Evolutionary conservation across 2,329 filamentous ascomycete species (phyloP).

Genomic region (Emericellopsis atlantica): DNA sequence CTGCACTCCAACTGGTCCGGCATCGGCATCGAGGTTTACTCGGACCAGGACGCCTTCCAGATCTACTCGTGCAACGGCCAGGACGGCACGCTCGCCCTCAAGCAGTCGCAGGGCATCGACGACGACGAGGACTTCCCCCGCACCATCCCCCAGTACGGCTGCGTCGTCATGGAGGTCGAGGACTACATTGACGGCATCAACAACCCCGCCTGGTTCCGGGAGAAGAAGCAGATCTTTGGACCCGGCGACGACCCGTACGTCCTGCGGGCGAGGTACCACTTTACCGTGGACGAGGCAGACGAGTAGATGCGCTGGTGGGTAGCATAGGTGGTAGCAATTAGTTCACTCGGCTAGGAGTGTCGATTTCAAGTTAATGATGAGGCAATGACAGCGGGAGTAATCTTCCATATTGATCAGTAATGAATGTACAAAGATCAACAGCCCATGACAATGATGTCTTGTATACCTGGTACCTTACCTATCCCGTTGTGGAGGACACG

Average conservation of each 20-base stretch:
- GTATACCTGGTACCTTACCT: too few species aligned
- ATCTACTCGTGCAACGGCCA: slow-evolving; percentile 73
- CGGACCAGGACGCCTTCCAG: slow-evolving; percentile 80
- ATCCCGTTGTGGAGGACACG: too few species aligned
- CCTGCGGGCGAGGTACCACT: slow-evolving; percentile 48
- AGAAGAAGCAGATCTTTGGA: slow-evolving; percentile 43
- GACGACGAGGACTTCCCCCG: slow-evolving; percentile 40
- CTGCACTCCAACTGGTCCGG: slow-evolving; percentile 66
- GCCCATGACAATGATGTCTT: too few species aligned
- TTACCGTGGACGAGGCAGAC: slow-evolving; percentile 31
- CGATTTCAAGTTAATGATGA: background rate
- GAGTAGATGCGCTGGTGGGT: background rate
- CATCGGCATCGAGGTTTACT: slow-evolving; percentile 69
- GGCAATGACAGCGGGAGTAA: too few species aligned
- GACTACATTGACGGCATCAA: slow-evolving; percentile 94
- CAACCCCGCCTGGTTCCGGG: slow-evolving; percentile 73
- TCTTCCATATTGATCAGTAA: too few species aligned
- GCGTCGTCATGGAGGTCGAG: slow-evolving; percentile 82
- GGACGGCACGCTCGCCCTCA: slow-evolving; percentile 59
- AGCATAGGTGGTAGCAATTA: background rate
- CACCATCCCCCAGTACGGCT: slow-evolving; percentile 64
- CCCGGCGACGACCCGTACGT: slow-evolving; percentile 48
- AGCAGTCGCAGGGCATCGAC: slow-evolving; percentile 55
- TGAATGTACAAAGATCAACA: too few species aligned
- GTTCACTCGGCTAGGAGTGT: background rate